Evolutionary conservation across 768 basidiomycete species (phyloP).

Genomic region (Daedalea quercina): DNA sequence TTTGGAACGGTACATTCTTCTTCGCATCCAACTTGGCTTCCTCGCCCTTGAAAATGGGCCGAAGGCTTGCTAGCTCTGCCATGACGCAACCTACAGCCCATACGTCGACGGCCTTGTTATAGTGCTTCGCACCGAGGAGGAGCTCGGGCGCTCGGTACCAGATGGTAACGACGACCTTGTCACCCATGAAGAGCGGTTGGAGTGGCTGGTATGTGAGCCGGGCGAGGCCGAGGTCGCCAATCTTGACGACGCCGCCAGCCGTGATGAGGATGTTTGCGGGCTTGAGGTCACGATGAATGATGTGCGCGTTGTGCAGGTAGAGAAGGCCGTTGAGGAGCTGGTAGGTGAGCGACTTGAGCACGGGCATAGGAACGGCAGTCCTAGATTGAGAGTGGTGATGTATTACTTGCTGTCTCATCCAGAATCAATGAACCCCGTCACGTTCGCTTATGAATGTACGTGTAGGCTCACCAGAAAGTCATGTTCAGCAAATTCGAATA

Average conservation of each 20-base stretch:
- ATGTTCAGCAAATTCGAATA: conserved; percentile 98
- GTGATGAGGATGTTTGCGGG: conserved; percentile 98
- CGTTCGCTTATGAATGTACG: background rate
- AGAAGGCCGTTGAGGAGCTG: conserved; percentile 92
- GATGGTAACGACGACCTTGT: conserved; percentile 98
- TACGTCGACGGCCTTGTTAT: conserved; percentile 92
- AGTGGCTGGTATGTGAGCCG: conserved; percentile 87
- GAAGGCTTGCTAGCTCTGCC: conserved; percentile 86
- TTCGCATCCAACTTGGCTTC: conserved; percentile 96
- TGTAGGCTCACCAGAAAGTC: conserved; percentile 76
- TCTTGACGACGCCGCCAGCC: conserved; percentile 84
- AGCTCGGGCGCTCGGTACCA: conserved; percentile 99
- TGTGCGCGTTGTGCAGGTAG: conserved; percentile 92
- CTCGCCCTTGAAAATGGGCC: conserved; percentile 99
- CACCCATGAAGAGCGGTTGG: conserved; percentile 85
- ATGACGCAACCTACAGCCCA: conserved; percentile 99
- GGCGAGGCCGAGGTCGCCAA: conserved; percentile 96
- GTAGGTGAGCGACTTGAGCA: conserved; percentile 90
- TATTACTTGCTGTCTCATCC: conserved; percentile 99
- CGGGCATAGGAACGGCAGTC: conserved; percentile 59
- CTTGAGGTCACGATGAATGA: conserved; percentile 96
- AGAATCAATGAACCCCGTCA: no score
- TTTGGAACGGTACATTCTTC: conserved; percentile 96
- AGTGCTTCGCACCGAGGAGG: conserved; percentile 93
- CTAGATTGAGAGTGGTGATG: conserved; percentile 96